These are phyloP conservation scores for Xylariaceae sp. DNA, from an alignment of 2,329 filamentous ascomycete species.

Conservation along the genomic window DNA sequence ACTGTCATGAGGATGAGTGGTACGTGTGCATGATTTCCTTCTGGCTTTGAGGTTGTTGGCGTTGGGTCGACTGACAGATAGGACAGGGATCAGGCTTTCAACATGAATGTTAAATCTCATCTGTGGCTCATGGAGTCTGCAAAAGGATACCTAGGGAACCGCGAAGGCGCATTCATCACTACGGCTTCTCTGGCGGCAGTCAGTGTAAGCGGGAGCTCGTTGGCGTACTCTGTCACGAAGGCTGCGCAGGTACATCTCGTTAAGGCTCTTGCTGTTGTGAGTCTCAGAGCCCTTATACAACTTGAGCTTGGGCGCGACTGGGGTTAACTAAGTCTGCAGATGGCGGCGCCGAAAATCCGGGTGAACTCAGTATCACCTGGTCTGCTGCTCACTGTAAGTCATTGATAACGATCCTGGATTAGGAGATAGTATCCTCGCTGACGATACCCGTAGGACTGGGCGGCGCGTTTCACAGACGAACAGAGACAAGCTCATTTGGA, in stretches of 20 bases:
- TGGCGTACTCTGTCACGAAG: slow-evolving; percentile 75
- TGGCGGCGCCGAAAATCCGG: slow-evolving; percentile 46
- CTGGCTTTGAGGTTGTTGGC: too few relatives aligned
- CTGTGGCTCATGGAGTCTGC: slow-evolving; percentile 56
- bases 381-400: not conserved
- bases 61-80: too few relatives aligned
- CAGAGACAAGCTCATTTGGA: slow-evolving; percentile 49
- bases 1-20: slow-evolving; percentile 27
- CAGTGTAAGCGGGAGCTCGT: slow-evolving; percentile 56
- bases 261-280: slow-evolving; percentile 50
- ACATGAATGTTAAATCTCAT: slow-evolving; percentile 61
- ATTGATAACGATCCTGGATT: slow-evolving; percentile 16
- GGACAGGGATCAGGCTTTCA: slow-evolving; percentile 45
- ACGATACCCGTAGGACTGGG: slow-evolving; percentile 51
- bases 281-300: slow-evolving; percentile 13
- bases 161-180: slow-evolving; percentile 58
- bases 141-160: slow-evolving; percentile 49
- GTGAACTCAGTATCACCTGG: slow-evolving; percentile 58
- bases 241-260: slow-evolving; percentile 62
- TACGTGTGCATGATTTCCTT: too few relatives aligned
- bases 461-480: slow-evolving; percentile 55
- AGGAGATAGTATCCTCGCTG: not conserved
- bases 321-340: too few relatives aligned
- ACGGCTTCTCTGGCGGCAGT: slow-evolving; percentile 63
- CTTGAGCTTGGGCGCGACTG: too few relatives aligned